phyloP scores from a whole-genome alignment of 805 yeast species.

The Pichia membranifaciens region DNA sequence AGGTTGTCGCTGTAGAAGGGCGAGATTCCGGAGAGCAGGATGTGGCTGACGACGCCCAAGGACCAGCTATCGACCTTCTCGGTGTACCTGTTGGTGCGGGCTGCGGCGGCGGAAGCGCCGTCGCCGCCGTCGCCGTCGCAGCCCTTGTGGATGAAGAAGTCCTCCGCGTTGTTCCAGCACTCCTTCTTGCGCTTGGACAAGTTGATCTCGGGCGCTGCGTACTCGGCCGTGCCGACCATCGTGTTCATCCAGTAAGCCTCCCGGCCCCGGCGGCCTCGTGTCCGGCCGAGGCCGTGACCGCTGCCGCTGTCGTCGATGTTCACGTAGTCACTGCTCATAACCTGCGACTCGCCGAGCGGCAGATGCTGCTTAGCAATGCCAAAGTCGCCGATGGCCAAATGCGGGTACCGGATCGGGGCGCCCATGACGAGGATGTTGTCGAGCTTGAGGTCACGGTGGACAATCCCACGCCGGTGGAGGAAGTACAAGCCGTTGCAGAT shows the following conservation, averaged over 20 bases:
- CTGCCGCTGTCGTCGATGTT: background rate
- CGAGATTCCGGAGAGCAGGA: constrained; percentile 56
- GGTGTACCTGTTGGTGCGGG: constrained; percentile 31
- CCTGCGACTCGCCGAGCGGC: constrained; percentile 10
- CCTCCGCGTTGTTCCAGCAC: background rate
- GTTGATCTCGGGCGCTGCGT: constrained; percentile 68
- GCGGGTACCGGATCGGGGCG: constrained; percentile 46
- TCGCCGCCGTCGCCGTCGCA: constrained; percentile 40
- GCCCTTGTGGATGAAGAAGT: constrained; percentile 3
- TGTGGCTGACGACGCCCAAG: constrained; percentile 53
- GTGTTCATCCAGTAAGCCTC: constrained; percentile 22
- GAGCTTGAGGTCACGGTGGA: constrained; percentile 60
- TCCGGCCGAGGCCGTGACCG: too few relatives aligned
- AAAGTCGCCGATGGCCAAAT: constrained; percentile 61
- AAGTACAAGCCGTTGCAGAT: constrained; percentile 50
- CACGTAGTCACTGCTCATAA: background rate
- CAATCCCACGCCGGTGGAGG: constrained; percentile 49
- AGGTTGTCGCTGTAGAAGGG: constrained; percentile 50
- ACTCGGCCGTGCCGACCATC: constrained; percentile 50
- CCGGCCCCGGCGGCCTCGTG: background rate
- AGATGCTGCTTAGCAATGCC: constrained; percentile 39
- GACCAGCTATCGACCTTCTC: constrained; percentile 67
- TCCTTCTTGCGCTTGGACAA: constrained; percentile 19
- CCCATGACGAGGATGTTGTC: constrained; percentile 60
- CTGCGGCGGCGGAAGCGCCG: constrained; percentile 47